Evolutionary conservation across 257 asterid genomes (phyloP), one percentile per base, ranked within the genome.

Genomic region (Nemophila menziesii): DNA sequence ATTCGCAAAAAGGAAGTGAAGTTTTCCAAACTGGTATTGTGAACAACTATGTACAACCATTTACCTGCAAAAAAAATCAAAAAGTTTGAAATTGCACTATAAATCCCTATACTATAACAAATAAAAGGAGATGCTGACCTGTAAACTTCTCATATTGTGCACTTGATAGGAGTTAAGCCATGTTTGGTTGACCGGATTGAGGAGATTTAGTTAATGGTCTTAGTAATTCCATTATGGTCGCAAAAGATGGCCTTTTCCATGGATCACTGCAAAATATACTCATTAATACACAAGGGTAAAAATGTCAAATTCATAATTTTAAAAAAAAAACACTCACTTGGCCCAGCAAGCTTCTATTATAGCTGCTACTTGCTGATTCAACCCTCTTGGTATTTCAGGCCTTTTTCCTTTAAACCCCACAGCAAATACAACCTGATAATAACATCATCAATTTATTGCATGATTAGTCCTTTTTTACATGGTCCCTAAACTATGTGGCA

Each of bases 191-290:
- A 54, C 70, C 75, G 16, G 81, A 63, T 24, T 76, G 81, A 45
- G 81, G 54, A 27, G 61, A 16, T 59, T 74, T 90, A 10, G 71
- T 69, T 58, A 80, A 56, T 33, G 80, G 60, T 63, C 66, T 76
- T 69, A 90, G 71, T 38, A 90, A 56, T 48, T 85, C 96, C 96
- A 90, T 85, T 59, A 90, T 67, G 67, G 57, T 61, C 61, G 84
- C 22, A 64, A 90, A 85, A 20, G 96, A 79, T 16, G 98, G 96
- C 36, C 98, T 81, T 52, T 74, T 79, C 92, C 98, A 72, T 41
- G 96, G 69, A 57, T 90, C 96, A 41, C 98, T 90, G 86, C 79
- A 75, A 52, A 45, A 51, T 13, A 6, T 20, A 57, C 23, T 17
- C 19, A 29, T 16, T 17, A 14, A 14, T 46, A 20, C 18, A 23